A percentile compares a stretch with the other conserved stretches of the same genome.
These are phyloP conservation scores for Chaetothyriales sp. DNA, from an alignment of 2,329 filamentous ascomycete species.

Conservation along the genomic window DNA sequence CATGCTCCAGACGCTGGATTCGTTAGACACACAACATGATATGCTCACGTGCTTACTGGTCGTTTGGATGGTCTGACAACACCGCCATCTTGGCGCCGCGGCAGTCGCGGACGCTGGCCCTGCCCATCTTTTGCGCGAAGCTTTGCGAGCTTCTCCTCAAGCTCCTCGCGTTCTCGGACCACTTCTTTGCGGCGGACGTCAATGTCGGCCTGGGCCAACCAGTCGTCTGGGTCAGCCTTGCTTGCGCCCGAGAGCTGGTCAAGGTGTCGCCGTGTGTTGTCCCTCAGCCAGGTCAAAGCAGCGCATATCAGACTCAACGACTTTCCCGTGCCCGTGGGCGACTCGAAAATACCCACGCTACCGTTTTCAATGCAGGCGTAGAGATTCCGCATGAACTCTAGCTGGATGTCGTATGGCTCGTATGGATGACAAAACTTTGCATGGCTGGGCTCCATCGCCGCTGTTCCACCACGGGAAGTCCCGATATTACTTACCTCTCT, in stretches of 20 bases:
- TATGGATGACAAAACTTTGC: constrained; percentile 74
- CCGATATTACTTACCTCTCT: neutral
- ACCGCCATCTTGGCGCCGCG: constrained; percentile 1
- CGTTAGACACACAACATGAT: neutral
- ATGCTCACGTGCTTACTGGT: neutral
- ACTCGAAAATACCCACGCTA: constrained; percentile 79
- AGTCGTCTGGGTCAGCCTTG: constrained; percentile 60
- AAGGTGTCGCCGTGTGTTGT: constrained; percentile 48
- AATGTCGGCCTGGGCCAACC: constrained; percentile 68
- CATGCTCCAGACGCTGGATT: neutral
- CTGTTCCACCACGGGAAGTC: neutral
- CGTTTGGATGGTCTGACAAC: constrained; percentile 5
- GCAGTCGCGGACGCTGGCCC: neutral
- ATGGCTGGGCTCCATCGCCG: constrained; percentile 15
- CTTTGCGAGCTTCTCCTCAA: constrained; percentile 45
- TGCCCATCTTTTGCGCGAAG: constrained; percentile 6
- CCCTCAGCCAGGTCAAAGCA: constrained; percentile 78
- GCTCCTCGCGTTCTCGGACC: constrained; percentile 51
- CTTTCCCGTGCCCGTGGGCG: constrained; percentile 87
- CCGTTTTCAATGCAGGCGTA: constrained; percentile 67
- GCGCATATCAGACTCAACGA: constrained; percentile 83
- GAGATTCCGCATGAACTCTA: constrained; percentile 72
- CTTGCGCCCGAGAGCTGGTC: constrained; percentile 9
- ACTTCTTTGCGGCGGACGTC: constrained; percentile 55
- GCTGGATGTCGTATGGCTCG: constrained; percentile 74